A percentile compares a stretch with the other conserved stretches of the same genome.
These are phyloP conservation scores for Chlorella sorokiniana DNA, from an alignment of 139 green algal species.

Conservation along the genomic window DNA sequence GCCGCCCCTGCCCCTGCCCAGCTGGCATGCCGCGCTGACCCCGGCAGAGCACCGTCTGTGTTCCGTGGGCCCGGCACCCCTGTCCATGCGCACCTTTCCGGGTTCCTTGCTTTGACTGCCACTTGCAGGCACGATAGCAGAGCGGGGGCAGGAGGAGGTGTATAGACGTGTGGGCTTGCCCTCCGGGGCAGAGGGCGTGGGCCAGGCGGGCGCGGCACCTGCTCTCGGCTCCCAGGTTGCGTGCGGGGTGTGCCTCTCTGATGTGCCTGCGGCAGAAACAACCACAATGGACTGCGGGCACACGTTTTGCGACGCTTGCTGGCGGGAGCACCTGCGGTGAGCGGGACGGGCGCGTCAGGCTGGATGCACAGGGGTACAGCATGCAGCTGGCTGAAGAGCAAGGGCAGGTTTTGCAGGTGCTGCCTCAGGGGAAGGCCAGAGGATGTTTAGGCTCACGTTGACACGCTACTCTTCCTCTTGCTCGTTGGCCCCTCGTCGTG, in stretches of 20 bases:
- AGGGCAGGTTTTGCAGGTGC: neutral
- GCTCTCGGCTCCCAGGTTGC: neutral
- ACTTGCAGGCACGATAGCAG: slow-evolving; percentile 48
- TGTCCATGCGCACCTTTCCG: neutral
- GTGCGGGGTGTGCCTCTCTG: slow-evolving; percentile 69
- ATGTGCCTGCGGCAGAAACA: slow-evolving; percentile 32
- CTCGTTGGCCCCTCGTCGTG: neutral
- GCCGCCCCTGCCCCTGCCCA: neutral
- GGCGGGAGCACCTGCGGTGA: slow-evolving; percentile 75
- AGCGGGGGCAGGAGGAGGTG: slow-evolving; percentile 49
- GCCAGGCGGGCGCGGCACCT: neutral
- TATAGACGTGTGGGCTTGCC: slow-evolving; percentile 48
- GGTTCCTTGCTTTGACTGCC: neutral
- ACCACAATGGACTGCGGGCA: slow-evolving; percentile 83
- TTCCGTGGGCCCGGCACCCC: too few species aligned
- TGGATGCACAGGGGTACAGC: neutral
- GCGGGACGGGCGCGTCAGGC: neutral
- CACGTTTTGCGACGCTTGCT: slow-evolving; percentile 88
- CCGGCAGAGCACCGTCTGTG: too few species aligned
- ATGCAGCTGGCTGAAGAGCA: neutral
- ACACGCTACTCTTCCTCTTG: neutral
- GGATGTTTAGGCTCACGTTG: neutral
- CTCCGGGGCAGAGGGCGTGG: slow-evolving; percentile 29
- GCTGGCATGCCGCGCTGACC: neutral
- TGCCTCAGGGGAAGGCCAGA: neutral